Evolutionary conservation across 2,329 filamentous ascomycete genomes (phyloP).

Genomic region (Penicillium paneum): DNA sequence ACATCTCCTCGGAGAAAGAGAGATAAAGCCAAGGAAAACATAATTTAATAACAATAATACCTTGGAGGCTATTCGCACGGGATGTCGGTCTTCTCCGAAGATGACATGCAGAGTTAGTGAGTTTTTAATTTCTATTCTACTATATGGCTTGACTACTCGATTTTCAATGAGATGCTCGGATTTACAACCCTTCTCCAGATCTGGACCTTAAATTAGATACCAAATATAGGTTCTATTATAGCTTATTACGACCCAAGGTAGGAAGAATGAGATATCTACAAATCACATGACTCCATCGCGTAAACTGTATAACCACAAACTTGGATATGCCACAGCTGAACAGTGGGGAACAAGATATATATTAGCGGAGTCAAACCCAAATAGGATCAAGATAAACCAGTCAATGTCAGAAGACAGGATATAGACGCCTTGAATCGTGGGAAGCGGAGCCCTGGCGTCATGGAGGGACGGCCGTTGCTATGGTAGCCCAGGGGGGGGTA

Average conservation of each 20-base stretch:
- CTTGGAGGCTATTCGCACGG: background rate
- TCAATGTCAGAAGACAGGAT: constrained; percentile 5
- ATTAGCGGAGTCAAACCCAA: constrained; percentile 12
- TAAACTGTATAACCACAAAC: background rate
- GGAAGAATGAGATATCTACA: background rate
- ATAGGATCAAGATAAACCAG: constrained; percentile 13
- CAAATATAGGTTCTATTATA: background rate
- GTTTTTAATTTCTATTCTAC: background rate
- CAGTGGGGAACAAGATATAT: constrained; percentile 21
- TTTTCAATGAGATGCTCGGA: background rate
- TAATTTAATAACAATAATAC: background rate
- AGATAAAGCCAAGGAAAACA: background rate
- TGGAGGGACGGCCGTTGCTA: constrained; percentile 32
- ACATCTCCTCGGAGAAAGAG: background rate
- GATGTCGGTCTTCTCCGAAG: background rate
- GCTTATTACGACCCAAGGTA: too few species aligned
- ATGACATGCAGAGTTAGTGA: background rate
- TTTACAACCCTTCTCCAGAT: background rate
- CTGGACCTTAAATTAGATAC: background rate
- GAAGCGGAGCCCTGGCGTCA: constrained; percentile 24
- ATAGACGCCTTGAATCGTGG: constrained; percentile 8
- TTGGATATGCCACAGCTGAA: constrained; percentile 17
- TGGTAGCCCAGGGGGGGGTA: constrained; percentile 33
- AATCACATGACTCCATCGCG: constrained; percentile 3
- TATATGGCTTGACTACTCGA: background rate